Percentiles rank a stretch among this genome's conserved stretches.
Conservation (phyloP, 225 moss, liverwort and hornwort species). For the Pseudisothecium myosuroides region DNA sequence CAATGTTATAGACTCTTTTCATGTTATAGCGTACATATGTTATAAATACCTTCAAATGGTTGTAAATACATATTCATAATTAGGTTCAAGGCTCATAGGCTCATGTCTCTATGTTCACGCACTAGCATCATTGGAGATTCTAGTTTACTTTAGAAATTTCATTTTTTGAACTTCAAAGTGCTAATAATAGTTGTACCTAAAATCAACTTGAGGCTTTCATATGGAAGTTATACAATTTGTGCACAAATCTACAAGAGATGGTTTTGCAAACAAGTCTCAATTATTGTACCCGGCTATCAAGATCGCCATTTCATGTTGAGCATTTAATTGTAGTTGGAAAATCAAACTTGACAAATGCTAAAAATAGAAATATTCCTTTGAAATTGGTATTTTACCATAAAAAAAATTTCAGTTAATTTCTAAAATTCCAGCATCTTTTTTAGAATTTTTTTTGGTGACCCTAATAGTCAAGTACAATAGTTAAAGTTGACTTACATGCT, state of each 20-base stretch:
- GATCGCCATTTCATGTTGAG: too few species aligned
- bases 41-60: too few species aligned
- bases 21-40: too few species aligned
- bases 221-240: not conserved
- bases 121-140: not conserved
- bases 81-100: too few species aligned
- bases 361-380: not conserved
- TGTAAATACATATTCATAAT: too few species aligned
- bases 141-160: too few species aligned
- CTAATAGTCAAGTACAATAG: fast-evolving
- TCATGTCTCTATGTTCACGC: too few species aligned
- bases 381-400: not conserved
- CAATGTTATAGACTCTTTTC: too few species aligned
- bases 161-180: not conserved
- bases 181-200: not conserved
- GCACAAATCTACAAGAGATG: not conserved
- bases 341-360: fast-evolving
- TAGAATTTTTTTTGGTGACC: not conserved
- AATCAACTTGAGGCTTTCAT: fast-evolving
- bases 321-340: not conserved
- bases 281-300: fast-evolving
- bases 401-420: too few species aligned
- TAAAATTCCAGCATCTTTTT: too few species aligned
- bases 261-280: not conserved
- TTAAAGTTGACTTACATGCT: too few species aligned